These are phyloP conservation scores for Fusarium algeriense DNA, from an alignment of 2,329 filamentous ascomycete species.

Conservation along the genomic window DNA sequence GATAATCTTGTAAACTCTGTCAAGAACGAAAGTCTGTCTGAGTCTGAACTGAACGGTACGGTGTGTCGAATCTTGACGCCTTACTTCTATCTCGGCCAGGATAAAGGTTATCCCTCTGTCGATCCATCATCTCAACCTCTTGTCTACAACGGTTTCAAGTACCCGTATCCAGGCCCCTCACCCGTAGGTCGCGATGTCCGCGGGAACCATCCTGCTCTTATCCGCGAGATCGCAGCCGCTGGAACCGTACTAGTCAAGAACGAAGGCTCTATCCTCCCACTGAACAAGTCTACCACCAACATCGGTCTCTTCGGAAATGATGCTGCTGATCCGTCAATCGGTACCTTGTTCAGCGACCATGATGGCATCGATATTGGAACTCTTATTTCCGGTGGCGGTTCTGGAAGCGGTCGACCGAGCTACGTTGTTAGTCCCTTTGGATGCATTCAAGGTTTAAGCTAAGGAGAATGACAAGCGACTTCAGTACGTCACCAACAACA, in stretches of 20 bases:
- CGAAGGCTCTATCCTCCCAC: conserved; percentile 65
- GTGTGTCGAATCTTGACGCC: conserved; percentile 9
- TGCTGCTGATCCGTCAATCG: conserved; percentile 59
- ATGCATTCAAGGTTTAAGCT: not conserved
- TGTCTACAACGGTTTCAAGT: not conserved
- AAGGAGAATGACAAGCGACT: not conserved
- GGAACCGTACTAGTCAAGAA: conserved; percentile 79
- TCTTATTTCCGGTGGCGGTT: not conserved
- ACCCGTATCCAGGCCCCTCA: conserved; percentile 58
- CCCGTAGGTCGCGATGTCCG: conserved; percentile 68
- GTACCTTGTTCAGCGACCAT: not conserved
- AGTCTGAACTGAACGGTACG: not conserved
- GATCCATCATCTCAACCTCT: conserved; percentile 4
- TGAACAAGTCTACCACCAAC: conserved; percentile 62
- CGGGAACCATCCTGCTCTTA: conserved; percentile 72
- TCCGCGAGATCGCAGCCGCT: conserved; percentile 66
- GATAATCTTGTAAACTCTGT: not conserved
- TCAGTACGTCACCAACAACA: conserved; percentile 5
- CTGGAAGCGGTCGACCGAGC: not conserved
- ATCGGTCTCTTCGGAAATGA: conserved; percentile 74
- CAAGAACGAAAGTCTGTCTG: not conserved
- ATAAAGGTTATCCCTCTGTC: not conserved
- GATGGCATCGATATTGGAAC: not conserved
- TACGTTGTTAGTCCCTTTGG: not conserved
- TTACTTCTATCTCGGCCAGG: conserved; percentile 13